Evolutionary conservation across 2,329 filamentous ascomycete species (phyloP).

Genomic region (Monilinia fructigena): DNA sequence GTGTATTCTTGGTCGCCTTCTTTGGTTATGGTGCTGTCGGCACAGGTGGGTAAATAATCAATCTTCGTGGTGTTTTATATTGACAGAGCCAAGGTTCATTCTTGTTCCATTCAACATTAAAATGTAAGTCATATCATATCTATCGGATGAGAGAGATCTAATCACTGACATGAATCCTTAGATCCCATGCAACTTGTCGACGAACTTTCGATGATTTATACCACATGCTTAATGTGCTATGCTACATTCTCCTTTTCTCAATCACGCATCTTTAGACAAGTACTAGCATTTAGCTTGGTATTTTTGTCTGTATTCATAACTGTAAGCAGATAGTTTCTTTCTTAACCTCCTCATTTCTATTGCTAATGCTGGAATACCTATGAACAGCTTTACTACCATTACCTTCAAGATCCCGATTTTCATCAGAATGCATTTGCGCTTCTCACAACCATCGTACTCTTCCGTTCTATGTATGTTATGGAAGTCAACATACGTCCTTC

Average conservation of each 20-base stretch:
- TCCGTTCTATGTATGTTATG: slow-evolving; percentile 63
- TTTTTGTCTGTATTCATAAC: slow-evolving; percentile 61
- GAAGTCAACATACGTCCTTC: slow-evolving; percentile 62
- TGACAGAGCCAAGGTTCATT: slow-evolving; percentile 32
- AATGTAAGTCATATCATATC: slow-evolving; percentile 39
- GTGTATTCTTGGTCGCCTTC: slow-evolving; percentile 70
- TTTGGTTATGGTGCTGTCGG: slow-evolving; percentile 43
- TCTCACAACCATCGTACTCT: slow-evolving; percentile 61
- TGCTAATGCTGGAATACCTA: slow-evolving; percentile 14
- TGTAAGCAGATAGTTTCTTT: slow-evolving; percentile 22
- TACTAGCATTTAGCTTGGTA: slow-evolving; percentile 52
- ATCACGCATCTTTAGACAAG: slow-evolving; percentile 46
- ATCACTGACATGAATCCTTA: slow-evolving; percentile 34
- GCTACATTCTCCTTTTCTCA: slow-evolving; percentile 65
- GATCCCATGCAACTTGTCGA: slow-evolving; percentile 71
- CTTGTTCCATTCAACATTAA: slow-evolving; percentile 44
- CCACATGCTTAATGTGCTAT: slow-evolving; percentile 67
- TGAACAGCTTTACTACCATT: slow-evolving; percentile 62
- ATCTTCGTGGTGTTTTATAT: not conserved
- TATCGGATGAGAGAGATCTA: not conserved
- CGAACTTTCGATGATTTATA: slow-evolving; percentile 72
- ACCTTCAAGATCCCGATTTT: slow-evolving; percentile 68
- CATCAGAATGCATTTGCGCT: slow-evolving; percentile 69
- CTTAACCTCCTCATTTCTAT: not conserved
- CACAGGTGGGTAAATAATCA: slow-evolving; percentile 32